Conservation (phyloP, 305 asterid species). For the Stenogyne calaminthoides region DNA sequence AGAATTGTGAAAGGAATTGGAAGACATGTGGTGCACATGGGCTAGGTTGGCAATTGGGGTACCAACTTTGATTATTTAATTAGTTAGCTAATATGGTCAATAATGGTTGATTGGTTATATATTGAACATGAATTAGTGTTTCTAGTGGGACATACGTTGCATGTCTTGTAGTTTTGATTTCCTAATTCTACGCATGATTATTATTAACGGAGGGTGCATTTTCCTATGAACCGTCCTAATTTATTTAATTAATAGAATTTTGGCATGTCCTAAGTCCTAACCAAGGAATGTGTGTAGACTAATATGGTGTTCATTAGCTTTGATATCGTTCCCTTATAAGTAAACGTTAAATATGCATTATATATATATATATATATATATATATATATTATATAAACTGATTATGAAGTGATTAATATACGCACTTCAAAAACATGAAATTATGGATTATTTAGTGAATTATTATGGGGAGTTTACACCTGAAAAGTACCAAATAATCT, state of each 20-base stretch:
- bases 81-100: conserved; percentile 26
- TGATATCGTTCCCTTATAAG: not conserved
- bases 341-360: too few species aligned
- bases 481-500: too few species aligned
- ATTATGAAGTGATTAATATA: too few species aligned
- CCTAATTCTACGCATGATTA: conserved; percentile 21
- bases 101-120: conserved; percentile 18
- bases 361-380: too few species aligned
- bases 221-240: conserved; percentile 9
- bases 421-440: too few species aligned
- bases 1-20: conserved; percentile 39
- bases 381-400: too few species aligned
- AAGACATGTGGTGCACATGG: conserved; percentile 72
- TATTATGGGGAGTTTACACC: not conserved
- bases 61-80: conserved; percentile 42
- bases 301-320: not conserved
- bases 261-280: conserved; percentile 9
- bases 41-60: conserved; percentile 67
- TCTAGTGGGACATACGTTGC: conserved; percentile 30
- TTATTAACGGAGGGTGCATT: conserved; percentile 11
- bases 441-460: not conserved
- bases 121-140: conserved; percentile 13
- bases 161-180: conserved; percentile 29
- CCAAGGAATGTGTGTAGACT: not conserved
- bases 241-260: not conserved